phyloP scores from a whole-genome alignment of 2,329 filamentous ascomycete genomes.

The Chrysosporium keratinophilum region DNA sequence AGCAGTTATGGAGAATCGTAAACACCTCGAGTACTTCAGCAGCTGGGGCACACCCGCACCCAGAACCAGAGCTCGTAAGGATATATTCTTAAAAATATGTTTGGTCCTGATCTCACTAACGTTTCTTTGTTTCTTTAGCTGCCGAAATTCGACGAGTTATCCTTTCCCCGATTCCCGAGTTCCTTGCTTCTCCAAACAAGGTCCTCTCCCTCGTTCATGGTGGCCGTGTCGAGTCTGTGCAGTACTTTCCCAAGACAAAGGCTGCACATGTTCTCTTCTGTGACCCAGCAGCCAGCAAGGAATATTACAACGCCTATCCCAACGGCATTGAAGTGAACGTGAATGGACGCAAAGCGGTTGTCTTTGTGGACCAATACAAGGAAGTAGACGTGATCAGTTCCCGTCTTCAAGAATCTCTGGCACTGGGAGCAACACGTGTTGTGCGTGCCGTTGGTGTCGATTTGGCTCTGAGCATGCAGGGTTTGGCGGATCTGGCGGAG shows the following conservation, averaged over 20 bases:
- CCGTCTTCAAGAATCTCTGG: conserved; percentile 32
- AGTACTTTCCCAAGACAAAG: conserved; percentile 14
- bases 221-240: conserved; percentile 29
- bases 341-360: conserved; percentile 21
- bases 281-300: conserved; percentile 26
- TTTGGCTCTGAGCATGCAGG: conserved; percentile 29
- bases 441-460: conserved; percentile 37
- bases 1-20: conserved; percentile 22
- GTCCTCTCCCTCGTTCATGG: conserved; percentile 32
- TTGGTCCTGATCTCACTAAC: background rate
- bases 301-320: conserved; percentile 28
- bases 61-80: conserved; percentile 24
- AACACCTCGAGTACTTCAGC: conserved; percentile 24
- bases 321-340: conserved; percentile 30
- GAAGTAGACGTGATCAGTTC: conserved; percentile 34
- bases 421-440: conserved; percentile 37
- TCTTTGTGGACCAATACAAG: conserved; percentile 33
- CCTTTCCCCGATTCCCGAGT: conserved; percentile 29
- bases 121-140: background rate
- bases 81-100: background rate
- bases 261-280: conserved; percentile 30
- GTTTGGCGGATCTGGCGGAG: conserved; percentile 29
- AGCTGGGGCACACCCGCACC: conserved; percentile 24
- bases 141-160: conserved; percentile 22
- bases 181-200: conserved; percentile 24